Evolutionary conservation across 2,329 filamentous ascomycete genomes (phyloP), one percentile per base, ranked within the genome.

Genomic region (Talaromyces islandicus): DNA sequence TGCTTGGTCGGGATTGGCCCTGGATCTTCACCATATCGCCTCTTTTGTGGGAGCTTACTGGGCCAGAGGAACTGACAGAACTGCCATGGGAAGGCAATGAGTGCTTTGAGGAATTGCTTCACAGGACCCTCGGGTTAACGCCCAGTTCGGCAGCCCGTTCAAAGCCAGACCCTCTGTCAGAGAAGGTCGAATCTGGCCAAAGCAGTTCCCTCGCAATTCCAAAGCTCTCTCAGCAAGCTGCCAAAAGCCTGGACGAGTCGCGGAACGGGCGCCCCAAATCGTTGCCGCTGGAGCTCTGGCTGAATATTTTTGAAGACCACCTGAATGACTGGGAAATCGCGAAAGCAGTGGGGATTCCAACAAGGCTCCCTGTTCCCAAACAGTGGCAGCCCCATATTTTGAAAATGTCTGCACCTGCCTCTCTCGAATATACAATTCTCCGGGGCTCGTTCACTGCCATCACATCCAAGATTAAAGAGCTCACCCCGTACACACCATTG

Each of bases 311-410:
- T 50, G 90, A 77, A 57, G 70, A 95, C 64, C 86, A 88, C 63
- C 85, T 92, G 0, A 86, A 86, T 50, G 93, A 97, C 72, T 97
- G 93, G 93, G 93, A 97, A 75, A 80, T 95, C 21, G 89, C 93
- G 10, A 88, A 88, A 65, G 88, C 90, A 0, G 80, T 97, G 6
- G 87, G 89, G 60, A 84, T 97, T 51, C 93, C 89, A 69, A 91
- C 91, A 1, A 91, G 85, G 59, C 78, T 96, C 6, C 83, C 85
- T 1, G 85, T 88, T 62, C 92, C 93, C 0, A 73, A 79, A 38
- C 85, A 90, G 65, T 96, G 92, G 91, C 81, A 84, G 64, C 77
- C 78, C 57, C 84, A 88, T 30, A 81, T 83, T 43, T 80, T 84
- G 11, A 79, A 82, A 52, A 85, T 90, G 66, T 85, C 88, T 1